These are phyloP conservation scores for Elsinoe perseae DNA, from an alignment of 2,329 filamentous ascomycete species.

Conservation along the genomic window DNA sequence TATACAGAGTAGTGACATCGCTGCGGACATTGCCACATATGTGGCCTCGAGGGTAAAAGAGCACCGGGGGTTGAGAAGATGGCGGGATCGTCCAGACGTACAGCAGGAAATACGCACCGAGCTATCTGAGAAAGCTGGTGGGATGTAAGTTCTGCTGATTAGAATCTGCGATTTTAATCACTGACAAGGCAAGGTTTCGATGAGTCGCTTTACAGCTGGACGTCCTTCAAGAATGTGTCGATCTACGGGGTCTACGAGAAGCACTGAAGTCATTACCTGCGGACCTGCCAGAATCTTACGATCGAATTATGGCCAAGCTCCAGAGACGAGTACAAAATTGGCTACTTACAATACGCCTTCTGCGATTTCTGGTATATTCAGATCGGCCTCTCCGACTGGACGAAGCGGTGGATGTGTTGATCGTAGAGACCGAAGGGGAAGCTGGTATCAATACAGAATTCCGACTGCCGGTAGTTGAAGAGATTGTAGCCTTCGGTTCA, in stretches of 20 bases:
- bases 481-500: too few relatives aligned
- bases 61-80: background rate
- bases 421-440: background rate
- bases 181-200: constrained; percentile 22
- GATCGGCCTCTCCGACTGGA: constrained; percentile 18
- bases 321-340: constrained; percentile 13
- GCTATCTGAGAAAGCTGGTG: constrained; percentile 21
- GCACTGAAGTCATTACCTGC: constrained; percentile 19
- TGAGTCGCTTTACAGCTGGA: constrained; percentile 25
- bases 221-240: constrained; percentile 21
- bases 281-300: constrained; percentile 25
- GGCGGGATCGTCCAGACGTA: constrained; percentile 9
- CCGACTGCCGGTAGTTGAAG: too few relatives aligned
- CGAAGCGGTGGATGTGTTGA: constrained; percentile 21
- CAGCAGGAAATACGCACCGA: constrained; percentile 19
- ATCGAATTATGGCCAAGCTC: constrained; percentile 22
- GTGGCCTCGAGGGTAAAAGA: background rate
- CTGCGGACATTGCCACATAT: background rate
- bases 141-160: constrained; percentile 23
- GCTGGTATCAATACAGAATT: too few relatives aligned
- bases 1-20: background rate
- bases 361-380: constrained; percentile 22
- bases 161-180: background rate
- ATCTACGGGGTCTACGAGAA: constrained; percentile 15
- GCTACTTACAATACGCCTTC: constrained; percentile 17